Evolutionary conservation across 139 green algal species (phyloP).

Genomic region (Eudorina sp.): DNA sequence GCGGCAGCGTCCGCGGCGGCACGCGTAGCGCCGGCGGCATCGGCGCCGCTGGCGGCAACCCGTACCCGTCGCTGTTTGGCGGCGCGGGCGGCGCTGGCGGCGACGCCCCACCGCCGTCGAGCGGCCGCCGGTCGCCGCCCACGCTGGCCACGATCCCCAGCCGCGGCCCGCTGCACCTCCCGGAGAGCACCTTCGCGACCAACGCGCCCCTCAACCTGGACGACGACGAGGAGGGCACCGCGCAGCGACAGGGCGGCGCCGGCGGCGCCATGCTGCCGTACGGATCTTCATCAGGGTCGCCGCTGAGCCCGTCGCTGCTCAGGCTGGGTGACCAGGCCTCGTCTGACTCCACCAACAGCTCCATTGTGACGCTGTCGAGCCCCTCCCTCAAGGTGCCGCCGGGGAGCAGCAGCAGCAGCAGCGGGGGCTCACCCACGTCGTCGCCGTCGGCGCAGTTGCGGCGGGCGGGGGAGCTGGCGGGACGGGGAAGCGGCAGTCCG

Average conservation of each 20-base stretch:
- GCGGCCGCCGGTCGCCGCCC: background rate
- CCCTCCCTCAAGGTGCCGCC: background rate
- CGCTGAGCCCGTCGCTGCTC: background rate
- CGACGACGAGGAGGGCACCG: constrained; percentile 25
- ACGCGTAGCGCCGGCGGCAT: too few species aligned
- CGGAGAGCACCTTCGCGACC: constrained; percentile 42
- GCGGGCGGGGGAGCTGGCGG: too few species aligned
- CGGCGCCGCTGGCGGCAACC: background rate
- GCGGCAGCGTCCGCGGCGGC: background rate
- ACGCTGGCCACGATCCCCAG: constrained; percentile 2
- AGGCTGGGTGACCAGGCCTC: background rate
- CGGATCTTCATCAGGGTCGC: background rate
- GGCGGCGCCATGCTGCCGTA: constrained; percentile 7
- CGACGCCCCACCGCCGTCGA: background rate
- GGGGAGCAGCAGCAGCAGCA: background rate
- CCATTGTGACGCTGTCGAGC: constrained; percentile 33
- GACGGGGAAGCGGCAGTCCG: too few species aligned
- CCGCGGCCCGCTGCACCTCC: constrained; percentile 21
- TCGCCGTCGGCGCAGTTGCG: background rate
- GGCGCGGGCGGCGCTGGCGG: background rate
- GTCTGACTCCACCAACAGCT: background rate
- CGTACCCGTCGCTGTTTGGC: constrained; percentile 7
- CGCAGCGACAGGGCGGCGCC: too few species aligned
- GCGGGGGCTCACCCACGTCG: background rate
- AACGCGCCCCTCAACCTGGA: constrained; percentile 35